Conservation (phyloP, 345 rosid species). For the Kandelia obovata region DNA sequence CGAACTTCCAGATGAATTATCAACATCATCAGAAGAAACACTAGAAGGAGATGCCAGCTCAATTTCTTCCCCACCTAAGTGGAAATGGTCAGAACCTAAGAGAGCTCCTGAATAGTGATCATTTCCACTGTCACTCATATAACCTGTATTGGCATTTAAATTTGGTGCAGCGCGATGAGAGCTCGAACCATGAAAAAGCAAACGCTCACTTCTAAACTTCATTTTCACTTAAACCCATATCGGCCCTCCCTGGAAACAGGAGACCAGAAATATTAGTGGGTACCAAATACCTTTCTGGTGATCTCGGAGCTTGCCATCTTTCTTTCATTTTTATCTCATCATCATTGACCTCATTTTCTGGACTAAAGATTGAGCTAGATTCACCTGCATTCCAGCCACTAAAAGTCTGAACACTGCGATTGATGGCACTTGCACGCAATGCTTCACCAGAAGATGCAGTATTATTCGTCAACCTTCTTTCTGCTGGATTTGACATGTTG, state of each 20-base stretch:
- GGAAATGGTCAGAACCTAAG: conserved; percentile 21
- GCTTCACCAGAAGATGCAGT: conserved; percentile 38
- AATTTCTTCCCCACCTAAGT: conserved; percentile 30
- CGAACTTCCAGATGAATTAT: conserved; percentile 48
- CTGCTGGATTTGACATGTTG: conserved; percentile 45
- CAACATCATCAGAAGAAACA: conserved; percentile 35
- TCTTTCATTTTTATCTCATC: conserved; percentile 49
- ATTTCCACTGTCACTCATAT: conserved; percentile 35
- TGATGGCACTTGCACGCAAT: conserved; percentile 32
- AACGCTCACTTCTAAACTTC: conserved; percentile 40
- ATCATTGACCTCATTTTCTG: conserved; percentile 41
- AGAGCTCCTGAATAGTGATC: conserved; percentile 30
- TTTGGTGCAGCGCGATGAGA: conserved; percentile 36
- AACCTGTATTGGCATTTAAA: conserved; percentile 35
- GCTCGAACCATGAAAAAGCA: conserved; percentile 49
- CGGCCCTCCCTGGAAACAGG: conserved; percentile 33
- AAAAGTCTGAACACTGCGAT: conserved; percentile 39
- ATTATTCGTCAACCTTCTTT: conserved; percentile 37
- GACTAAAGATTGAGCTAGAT: conserved; percentile 45
- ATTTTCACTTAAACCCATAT: conserved; percentile 31
- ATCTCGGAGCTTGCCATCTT: conserved; percentile 42
- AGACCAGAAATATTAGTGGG: conserved; percentile 18
- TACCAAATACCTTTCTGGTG: conserved; percentile 47
- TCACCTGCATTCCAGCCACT: conserved; percentile 64
- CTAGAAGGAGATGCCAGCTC: conserved; percentile 23